phyloP scores from a whole-genome alignment of 805 yeast genomes.

The Alloascoidea africana region DNA sequence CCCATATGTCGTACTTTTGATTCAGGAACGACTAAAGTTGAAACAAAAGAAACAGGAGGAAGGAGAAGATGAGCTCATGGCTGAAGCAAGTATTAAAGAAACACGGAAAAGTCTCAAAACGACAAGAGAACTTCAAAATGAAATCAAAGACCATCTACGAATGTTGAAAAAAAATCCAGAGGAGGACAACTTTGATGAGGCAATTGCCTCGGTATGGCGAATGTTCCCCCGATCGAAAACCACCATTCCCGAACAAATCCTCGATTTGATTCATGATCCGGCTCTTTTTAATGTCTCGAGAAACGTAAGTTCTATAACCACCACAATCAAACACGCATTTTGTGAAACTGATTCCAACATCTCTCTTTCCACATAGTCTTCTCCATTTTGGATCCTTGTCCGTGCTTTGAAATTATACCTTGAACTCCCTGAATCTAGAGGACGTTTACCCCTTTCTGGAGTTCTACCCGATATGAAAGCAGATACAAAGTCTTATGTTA shows the following conservation, averaged over 20 bases:
- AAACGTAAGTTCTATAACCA: not conserved
- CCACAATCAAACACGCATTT: slow-evolving; percentile 22
- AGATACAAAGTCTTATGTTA: slow-evolving; percentile 44
- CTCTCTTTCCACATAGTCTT: slow-evolving; percentile 6
- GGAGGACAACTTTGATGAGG: slow-evolving; percentile 37
- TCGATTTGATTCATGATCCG: not conserved
- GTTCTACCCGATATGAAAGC: slow-evolving; percentile 83
- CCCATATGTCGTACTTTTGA: slow-evolving; percentile 52
- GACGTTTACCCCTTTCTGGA: slow-evolving; percentile 53
- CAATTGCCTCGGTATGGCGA: slow-evolving; percentile 27
- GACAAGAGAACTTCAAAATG: slow-evolving; percentile 22
- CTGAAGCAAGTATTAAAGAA: not conserved
- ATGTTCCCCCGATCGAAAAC: no score
- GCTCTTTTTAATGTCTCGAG: not conserved
- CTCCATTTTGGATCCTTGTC: slow-evolving; percentile 46
- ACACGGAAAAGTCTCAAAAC: not conserved
- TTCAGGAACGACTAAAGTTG: slow-evolving; percentile 37
- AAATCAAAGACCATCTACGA: slow-evolving; percentile 23
- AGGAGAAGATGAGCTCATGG: not conserved
- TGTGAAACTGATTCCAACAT: slow-evolving; percentile 16
- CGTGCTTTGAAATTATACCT: slow-evolving; percentile 40
- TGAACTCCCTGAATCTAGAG: slow-evolving; percentile 12
- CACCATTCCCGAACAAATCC: not conserved
- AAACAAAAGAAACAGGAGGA: slow-evolving; percentile 6
- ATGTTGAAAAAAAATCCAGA: slow-evolving; percentile 22